Evolutionary conservation across 1,139 yeast genomes (phyloP).

Genomic region (Blastobotrys aristatus): DNA sequence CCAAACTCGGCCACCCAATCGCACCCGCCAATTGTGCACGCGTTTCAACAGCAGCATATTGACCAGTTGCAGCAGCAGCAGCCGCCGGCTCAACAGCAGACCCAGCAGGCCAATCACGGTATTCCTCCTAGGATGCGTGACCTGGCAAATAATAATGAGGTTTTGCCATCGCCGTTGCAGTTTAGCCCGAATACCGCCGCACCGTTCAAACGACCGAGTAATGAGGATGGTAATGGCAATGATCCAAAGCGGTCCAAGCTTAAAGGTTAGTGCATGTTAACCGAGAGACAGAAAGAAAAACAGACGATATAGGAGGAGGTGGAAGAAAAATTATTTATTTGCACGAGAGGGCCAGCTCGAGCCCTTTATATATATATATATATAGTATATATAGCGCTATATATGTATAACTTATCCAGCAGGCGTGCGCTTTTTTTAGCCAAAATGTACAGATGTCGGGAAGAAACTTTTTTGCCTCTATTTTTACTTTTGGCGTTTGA

Average conservation of each 20-base stretch:
- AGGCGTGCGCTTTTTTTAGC: background rate
- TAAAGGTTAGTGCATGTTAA: background rate
- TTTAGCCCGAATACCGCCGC: slow-evolving; percentile 16
- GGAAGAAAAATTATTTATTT: background rate
- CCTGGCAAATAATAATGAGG: slow-evolving; percentile 18
- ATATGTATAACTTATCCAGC: background rate
- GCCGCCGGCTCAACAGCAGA: background rate
- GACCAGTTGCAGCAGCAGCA: slow-evolving; percentile 1
- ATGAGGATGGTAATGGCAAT: background rate
- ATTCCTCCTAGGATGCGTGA: slow-evolving; percentile 1
- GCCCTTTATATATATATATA: background rate
- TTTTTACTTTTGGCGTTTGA: too few species aligned
- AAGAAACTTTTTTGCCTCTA: too few species aligned
- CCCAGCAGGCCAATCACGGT: background rate
- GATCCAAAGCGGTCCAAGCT: background rate
- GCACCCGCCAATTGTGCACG: slow-evolving; percentile 6
- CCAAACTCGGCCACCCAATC: slow-evolving; percentile 28
- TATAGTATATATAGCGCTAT: background rate
- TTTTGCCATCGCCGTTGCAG: slow-evolving; percentile 35
- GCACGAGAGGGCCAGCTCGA: background rate
- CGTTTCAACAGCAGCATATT: background rate
- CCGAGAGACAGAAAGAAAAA: too few species aligned
- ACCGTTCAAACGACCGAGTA: background rate
- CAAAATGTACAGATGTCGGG: background rate
- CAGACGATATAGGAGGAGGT: too few species aligned